Evolutionary conservation across 495 filamentous ascomycete species (phyloP).

Genomic region (Hypoxylon fuscum): DNA sequence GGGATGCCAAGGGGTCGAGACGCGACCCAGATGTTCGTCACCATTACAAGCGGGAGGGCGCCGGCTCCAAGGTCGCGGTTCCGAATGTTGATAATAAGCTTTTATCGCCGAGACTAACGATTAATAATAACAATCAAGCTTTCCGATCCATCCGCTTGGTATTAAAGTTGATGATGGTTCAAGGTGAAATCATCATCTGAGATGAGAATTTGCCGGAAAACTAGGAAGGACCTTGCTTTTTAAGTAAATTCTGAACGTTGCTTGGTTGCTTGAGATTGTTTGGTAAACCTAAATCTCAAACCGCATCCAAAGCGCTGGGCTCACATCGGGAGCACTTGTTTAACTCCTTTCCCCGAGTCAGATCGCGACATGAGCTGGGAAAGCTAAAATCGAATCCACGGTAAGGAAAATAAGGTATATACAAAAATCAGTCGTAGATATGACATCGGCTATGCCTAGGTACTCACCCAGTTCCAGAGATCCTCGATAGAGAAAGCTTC

Average conservation of each 20-base stretch:
- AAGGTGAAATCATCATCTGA: constrained; percentile 19
- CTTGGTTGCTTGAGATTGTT: not conserved
- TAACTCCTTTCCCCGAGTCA: not conserved
- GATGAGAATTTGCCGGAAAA: not conserved
- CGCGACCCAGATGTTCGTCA: constrained; percentile 17
- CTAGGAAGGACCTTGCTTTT: constrained; percentile 14
- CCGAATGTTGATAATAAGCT: not conserved
- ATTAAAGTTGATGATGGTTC: constrained; percentile 13
- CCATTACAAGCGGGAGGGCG: constrained; percentile 16
- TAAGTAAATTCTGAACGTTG: constrained; percentile 6
- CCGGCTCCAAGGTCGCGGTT: constrained; percentile 27
- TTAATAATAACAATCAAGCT: constrained; percentile 22
- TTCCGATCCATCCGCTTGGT: constrained; percentile 23
- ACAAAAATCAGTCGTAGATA: no score
- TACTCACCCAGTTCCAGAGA: no score
- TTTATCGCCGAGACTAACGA: not conserved
- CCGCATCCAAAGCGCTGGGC: constrained; percentile 18
- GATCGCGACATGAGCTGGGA: constrained; percentile 15
- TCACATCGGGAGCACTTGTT: not conserved
- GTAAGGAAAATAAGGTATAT: no score
- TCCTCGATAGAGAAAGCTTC: not conserved
- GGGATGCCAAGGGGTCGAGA: not conserved
- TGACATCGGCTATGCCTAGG: no score
- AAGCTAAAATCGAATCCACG: not conserved
- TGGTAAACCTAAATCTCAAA: constrained; percentile 1